Conservation (phyloP, 768 basidiomycete species). For the Gelatoporia subvermispora region DNA sequence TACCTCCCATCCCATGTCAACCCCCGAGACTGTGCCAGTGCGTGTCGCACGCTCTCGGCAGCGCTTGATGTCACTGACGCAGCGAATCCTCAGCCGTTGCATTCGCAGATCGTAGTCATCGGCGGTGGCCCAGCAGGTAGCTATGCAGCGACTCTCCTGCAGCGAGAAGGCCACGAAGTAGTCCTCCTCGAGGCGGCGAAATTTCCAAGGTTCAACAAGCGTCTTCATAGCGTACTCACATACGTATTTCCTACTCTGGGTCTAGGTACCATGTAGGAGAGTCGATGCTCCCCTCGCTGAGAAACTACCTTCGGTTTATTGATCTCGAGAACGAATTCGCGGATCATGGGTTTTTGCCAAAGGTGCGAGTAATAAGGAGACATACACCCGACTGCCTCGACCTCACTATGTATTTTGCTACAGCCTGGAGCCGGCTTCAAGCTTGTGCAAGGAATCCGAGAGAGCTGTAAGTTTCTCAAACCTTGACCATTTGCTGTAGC, state of each 20-base stretch:
- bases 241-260: neutral
- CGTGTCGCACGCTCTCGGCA: no score
- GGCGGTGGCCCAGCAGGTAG: conserved; percentile 53
- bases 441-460: conserved; percentile 40
- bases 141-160: conserved; percentile 43
- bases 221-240: neutral
- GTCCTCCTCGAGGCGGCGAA: conserved; percentile 44
- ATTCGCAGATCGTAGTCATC: conserved; percentile 35
- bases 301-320: conserved; percentile 44
- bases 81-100: neutral
- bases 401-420: neutral
- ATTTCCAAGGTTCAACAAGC: conserved; percentile 40
- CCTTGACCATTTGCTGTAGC: no score
- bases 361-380: conserved; percentile 27
- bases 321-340: conserved; percentile 36
- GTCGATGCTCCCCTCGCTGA: conserved; percentile 40
- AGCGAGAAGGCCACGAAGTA: conserved; percentile 48
- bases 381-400: neutral
- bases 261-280: conserved; percentile 38
- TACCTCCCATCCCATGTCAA: no score
- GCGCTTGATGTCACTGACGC: no score
- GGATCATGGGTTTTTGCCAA: conserved; percentile 35
- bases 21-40: no score
- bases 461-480: conserved; percentile 40
- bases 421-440: conserved; percentile 54